Evolutionary conservation across 2,329 filamentous ascomycete species (phyloP).

Genomic region (Ascochyta viciae-villosae): DNA sequence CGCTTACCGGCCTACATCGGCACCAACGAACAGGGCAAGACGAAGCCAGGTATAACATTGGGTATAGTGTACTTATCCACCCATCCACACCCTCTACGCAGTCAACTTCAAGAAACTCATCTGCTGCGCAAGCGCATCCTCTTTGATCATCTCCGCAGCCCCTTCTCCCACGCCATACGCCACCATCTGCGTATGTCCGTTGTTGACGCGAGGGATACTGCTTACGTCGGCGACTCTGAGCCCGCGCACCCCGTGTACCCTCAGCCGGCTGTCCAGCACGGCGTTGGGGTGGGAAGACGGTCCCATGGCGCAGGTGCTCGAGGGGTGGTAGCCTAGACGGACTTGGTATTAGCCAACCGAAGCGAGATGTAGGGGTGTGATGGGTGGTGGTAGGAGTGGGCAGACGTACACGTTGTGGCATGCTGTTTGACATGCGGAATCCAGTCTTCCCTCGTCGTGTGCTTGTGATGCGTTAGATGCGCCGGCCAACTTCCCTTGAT

Average conservation of each 20-base stretch:
- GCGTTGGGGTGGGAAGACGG: conserved; percentile 38
- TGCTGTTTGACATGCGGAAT: conserved; percentile 63
- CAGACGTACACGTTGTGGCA: conserved; percentile 63
- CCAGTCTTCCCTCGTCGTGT: conserved; percentile 65
- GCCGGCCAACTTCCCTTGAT: conserved; percentile 67
- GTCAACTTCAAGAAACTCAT: conserved; percentile 17
- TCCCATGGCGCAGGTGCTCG: conserved; percentile 66
- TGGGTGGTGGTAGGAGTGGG: neutral
- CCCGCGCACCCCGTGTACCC: conserved; percentile 33
- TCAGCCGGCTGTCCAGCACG: conserved; percentile 47
- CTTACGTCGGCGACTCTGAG: conserved; percentile 40
- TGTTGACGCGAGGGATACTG: conserved; percentile 37
- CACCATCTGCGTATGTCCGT: conserved; percentile 48
- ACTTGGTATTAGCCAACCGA: no score
- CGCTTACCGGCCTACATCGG: no score
- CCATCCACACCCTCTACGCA: neutral
- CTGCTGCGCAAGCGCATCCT: conserved; percentile 20
- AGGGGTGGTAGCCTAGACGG: conserved; percentile 55
- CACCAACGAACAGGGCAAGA: no score
- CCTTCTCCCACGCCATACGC: conserved; percentile 44
- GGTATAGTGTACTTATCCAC: no score
- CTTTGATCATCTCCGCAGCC: conserved; percentile 42
- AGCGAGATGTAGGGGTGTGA: no score
- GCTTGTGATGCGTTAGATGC: conserved; percentile 59
- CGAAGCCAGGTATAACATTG: no score